A percentile compares a stretch with the other conserved stretches of the same genome.
These are phyloP conservation scores for Candida rishiriensis DNA, from an alignment of 805 yeast genomes.

Conservation along the genomic window DNA sequence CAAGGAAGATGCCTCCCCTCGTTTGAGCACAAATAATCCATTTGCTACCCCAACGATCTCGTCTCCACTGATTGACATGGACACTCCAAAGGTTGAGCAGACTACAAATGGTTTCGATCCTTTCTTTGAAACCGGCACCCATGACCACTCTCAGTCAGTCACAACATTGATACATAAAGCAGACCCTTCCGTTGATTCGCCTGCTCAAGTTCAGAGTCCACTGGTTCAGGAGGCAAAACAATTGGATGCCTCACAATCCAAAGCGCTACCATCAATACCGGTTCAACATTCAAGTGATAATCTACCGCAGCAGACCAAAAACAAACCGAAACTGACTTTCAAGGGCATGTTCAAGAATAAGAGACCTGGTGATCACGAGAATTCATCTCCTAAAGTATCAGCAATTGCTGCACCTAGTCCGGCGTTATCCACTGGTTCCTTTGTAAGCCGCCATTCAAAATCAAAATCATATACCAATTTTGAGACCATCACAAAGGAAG, in stretches of 20 bases:
- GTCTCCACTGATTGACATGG: constrained; percentile 4
- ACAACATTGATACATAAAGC: too few relatives aligned
- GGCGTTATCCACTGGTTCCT: constrained; percentile 11
- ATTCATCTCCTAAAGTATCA: background rate
- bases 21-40: background rate
- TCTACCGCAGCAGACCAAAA: background rate
- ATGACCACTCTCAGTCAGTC: background rate
- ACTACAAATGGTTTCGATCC: background rate
- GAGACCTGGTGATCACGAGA: constrained; percentile 4
- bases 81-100: background rate
- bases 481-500: constrained; percentile 2
- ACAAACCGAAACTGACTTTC: constrained; percentile 20
- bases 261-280: background rate
- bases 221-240: too few relatives aligned
- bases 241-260: background rate
- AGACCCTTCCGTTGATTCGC: too few relatives aligned
- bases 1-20: constrained; percentile 4
- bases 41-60: constrained; percentile 7
- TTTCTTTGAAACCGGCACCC: background rate
- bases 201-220: too few relatives aligned
- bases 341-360: constrained; percentile 24
- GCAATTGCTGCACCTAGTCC: constrained; percentile 8
- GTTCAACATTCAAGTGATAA: background rate
- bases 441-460: constrained; percentile 6
- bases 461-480: constrained; percentile 18